A percentile compares a stretch with the other conserved stretches of the same genome.
Conservation (phyloP, 805 yeast species). For the Torulaspora indica region DNA sequence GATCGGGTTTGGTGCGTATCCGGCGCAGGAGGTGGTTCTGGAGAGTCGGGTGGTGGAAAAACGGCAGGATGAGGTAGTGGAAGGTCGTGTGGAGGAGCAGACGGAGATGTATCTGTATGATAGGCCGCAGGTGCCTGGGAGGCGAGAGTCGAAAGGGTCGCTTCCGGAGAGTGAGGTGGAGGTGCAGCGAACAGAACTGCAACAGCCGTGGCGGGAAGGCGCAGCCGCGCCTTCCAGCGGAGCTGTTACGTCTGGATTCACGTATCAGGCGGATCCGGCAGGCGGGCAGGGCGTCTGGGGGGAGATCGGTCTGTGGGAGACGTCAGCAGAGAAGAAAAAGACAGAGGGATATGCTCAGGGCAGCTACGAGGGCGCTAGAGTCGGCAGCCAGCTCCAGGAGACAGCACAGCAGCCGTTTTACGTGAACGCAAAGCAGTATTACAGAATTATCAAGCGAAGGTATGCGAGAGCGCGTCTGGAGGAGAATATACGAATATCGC, state of each 20-base stretch:
- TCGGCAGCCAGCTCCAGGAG: constrained; percentile 12
- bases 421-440: constrained; percentile 97
- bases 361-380: constrained; percentile 1
- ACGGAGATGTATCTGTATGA: constrained; percentile 23
- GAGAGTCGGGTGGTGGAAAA: neutral
- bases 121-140: constrained; percentile 12
- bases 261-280: neutral
- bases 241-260: neutral
- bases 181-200: neutral
- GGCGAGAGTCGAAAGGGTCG: constrained; percentile 1
- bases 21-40: constrained; percentile 9
- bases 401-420: constrained; percentile 83
- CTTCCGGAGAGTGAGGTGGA: neutral
- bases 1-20: constrained; percentile 13
- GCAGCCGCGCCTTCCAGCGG: neutral
- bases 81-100: constrained; percentile 1
- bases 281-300: neutral
- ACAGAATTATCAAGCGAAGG: constrained; percentile 86
- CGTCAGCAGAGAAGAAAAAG: constrained; percentile 1
- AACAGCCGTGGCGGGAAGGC: neutral
- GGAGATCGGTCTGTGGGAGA: neutral
- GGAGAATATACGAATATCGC: constrained; percentile 77
- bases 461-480: constrained; percentile 91
- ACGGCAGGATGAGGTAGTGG: constrained; percentile 3
- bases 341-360: neutral